Conservation (phyloP, 352 stramenopile species). For the Pythium aquatile region DNA sequence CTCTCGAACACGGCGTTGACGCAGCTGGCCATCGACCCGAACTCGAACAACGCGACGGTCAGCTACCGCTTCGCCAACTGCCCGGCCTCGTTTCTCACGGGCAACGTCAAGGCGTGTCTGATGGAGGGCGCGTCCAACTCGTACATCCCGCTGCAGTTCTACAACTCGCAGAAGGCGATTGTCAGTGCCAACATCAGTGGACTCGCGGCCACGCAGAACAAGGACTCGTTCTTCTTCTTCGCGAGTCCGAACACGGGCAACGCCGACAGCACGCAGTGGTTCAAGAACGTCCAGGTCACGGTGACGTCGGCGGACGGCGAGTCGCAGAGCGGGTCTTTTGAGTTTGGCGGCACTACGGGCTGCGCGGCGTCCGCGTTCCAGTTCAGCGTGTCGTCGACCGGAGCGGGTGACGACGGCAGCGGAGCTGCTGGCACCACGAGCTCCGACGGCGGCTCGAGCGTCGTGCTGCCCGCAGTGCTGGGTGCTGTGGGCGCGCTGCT, state of each 20-base stretch:
- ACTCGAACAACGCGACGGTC: conserved; percentile 50
- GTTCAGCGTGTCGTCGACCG: conserved; percentile 61
- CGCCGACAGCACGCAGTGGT: conserved; percentile 48
- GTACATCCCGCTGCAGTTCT: conserved; percentile 84
- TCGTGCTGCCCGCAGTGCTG: conserved; percentile 38
- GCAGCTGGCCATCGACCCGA: conserved; percentile 42
- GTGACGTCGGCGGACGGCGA: conserved; percentile 56
- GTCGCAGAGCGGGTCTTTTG: conserved; percentile 53
- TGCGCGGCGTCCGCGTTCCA: conserved; percentile 66
- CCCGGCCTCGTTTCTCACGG: conserved; percentile 52
- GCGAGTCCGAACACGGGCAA: conserved; percentile 46
- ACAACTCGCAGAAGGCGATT: conserved; percentile 78
- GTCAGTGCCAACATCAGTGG: conserved; percentile 55
- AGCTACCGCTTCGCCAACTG: conserved; percentile 66
- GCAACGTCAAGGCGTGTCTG: conserved; percentile 74
- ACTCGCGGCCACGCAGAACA: conserved; percentile 44
- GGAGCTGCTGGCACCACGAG: conserved; percentile 3
- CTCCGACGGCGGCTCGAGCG: conserved; percentile 24
- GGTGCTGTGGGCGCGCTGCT: conserved; percentile 48
- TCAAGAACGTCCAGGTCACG: conserved; percentile 56
- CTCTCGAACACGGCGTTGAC: conserved; percentile 50
- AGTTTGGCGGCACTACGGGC: conserved; percentile 49
- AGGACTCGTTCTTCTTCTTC: conserved; percentile 61
- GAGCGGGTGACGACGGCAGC: conserved; percentile 36
- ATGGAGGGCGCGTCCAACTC: conserved; percentile 79